A percentile compares a stretch with the other conserved stretches of the same genome.
phyloP scores from a whole-genome alignment of 1,284 basidiomycete species.

The Ganoderma leucocontextum region DNA sequence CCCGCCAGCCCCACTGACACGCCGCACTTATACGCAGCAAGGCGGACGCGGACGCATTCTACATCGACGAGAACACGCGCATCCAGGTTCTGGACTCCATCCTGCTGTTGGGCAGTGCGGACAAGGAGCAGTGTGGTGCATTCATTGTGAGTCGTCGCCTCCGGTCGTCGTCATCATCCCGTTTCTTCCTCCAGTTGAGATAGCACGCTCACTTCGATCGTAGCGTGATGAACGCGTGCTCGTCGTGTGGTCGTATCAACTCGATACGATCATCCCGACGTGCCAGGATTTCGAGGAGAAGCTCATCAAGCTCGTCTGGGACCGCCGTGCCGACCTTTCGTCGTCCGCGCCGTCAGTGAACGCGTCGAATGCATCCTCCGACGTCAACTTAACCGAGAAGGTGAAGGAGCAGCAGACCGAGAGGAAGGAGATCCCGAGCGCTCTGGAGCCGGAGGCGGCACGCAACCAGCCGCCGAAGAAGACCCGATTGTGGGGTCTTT shows the following conservation, averaged over 20 bases:
- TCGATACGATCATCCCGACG: slow-evolving; percentile 73
- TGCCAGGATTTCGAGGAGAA: slow-evolving; percentile 77
- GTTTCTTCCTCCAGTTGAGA: no score
- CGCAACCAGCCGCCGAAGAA: slow-evolving; percentile 39
- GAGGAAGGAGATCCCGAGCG: slow-evolving; percentile 31
- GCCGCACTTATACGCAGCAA: slow-evolving; percentile 45
- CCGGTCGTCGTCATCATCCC: not conserved
- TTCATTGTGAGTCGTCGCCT: slow-evolving; percentile 68
- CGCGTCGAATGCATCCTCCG: slow-evolving; percentile 56
- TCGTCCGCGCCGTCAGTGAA: no score
- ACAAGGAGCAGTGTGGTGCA: slow-evolving; percentile 87
- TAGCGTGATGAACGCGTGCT: slow-evolving; percentile 79
- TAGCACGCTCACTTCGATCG: not conserved
- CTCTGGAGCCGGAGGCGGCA: slow-evolving; percentile 41
- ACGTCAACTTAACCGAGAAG: slow-evolving; percentile 60
- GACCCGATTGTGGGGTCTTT: slow-evolving; percentile 44
- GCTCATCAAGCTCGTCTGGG: slow-evolving; percentile 85
- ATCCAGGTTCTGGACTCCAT: slow-evolving; percentile 76
- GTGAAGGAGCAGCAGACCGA: slow-evolving; percentile 16
- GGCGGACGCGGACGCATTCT: slow-evolving; percentile 60
- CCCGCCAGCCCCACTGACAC: no score
- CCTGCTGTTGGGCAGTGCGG: slow-evolving; percentile 67
- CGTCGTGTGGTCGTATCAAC: slow-evolving; percentile 80
- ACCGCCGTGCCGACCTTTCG: slow-evolving; percentile 51
- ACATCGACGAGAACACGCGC: slow-evolving; percentile 62